Conservation (phyloP, 2,329 filamentous ascomycete species). For the Xylariales sp. region DNA sequence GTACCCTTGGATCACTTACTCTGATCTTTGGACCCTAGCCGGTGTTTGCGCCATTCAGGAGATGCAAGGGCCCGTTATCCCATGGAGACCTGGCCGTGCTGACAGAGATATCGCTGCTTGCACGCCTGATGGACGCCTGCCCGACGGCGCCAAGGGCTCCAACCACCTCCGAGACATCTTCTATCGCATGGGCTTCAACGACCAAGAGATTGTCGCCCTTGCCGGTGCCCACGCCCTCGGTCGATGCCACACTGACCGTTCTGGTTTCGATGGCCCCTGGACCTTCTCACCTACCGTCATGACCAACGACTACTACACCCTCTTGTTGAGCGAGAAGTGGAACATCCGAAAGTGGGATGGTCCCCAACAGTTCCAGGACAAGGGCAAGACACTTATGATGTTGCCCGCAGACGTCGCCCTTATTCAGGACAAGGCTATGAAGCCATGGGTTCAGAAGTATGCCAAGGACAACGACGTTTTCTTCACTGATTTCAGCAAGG, state of each 20-base stretch:
- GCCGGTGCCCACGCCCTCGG: slow-evolving; percentile 82
- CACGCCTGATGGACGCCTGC: slow-evolving; percentile 85
- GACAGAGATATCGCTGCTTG: slow-evolving; percentile 79
- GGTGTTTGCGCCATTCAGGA: slow-evolving; percentile 88
- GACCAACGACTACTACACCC: slow-evolving; percentile 91
- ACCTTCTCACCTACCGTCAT: slow-evolving; percentile 86
- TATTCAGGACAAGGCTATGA: slow-evolving; percentile 83
- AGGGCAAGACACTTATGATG: slow-evolving; percentile 92
- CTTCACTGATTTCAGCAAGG: slow-evolving; percentile 87
- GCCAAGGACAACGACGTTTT: slow-evolving; percentile 86
- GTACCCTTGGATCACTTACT: slow-evolving; percentile 95
- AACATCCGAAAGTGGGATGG: slow-evolving; percentile 86
- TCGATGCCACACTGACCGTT: slow-evolving; percentile 84
- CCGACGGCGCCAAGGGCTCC: slow-evolving; percentile 73
- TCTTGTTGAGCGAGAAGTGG: slow-evolving; percentile 92
- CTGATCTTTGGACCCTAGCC: slow-evolving; percentile 91
- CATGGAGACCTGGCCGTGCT: slow-evolving; percentile 79
- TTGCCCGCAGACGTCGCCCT: slow-evolving; percentile 86
- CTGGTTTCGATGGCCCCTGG: slow-evolving; percentile 85
- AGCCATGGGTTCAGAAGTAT: slow-evolving; percentile 75
- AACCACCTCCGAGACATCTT: slow-evolving; percentile 90
- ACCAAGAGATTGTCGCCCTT: slow-evolving; percentile 92
- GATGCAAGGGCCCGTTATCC: slow-evolving; percentile 83
- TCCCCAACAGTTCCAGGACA: slow-evolving; percentile 77
- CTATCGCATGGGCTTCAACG: slow-evolving; percentile 94